phyloP scores from a whole-genome alignment of 805 yeast genomes.

The Starmerella geochares region DNA sequence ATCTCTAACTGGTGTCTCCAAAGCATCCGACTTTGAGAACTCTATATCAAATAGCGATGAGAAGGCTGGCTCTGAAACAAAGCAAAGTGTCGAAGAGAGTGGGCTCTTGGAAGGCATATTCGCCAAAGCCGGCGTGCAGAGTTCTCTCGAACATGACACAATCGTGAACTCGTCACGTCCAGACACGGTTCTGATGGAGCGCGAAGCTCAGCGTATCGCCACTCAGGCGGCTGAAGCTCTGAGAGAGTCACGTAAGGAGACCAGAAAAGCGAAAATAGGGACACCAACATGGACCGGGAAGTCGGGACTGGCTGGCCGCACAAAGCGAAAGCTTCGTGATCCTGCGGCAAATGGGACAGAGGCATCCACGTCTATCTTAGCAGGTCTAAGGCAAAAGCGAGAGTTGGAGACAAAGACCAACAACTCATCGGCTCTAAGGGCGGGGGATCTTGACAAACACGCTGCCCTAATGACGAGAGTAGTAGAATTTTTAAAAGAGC shows the following conservation, averaged over 20 bases:
- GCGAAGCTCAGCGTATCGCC: conserved; percentile 53
- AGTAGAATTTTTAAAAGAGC: conserved; percentile 33
- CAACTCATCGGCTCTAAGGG: conserved; percentile 2
- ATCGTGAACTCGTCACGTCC: conserved; percentile 49
- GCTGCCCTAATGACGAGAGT: conserved; percentile 33
- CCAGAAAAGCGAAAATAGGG: conserved; percentile 47
- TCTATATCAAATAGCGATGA: conserved; percentile 45
- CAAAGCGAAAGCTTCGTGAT: neutral
- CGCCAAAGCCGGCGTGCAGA: conserved; percentile 59
- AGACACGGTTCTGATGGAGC: conserved; percentile 46
- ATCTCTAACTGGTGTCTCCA: conserved; percentile 19
- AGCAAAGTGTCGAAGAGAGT: conserved; percentile 13
- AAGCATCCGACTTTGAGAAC: conserved; percentile 31
- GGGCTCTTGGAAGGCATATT: conserved; percentile 67
- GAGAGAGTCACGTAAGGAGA: conserved; percentile 46
- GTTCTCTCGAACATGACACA: conserved; percentile 69
- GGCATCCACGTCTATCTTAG: conserved; percentile 36
- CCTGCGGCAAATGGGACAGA: conserved; percentile 26
- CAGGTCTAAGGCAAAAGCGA: conserved; percentile 39
- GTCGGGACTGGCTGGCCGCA: conserved; percentile 72
- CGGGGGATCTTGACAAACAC: conserved; percentile 16
- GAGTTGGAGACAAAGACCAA: conserved; percentile 29
- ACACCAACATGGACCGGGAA: conserved; percentile 95
- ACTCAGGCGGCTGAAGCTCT: conserved; percentile 51
- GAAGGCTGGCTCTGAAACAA: conserved; percentile 35